Conservation (phyloP, 2,329 filamentous ascomycete genomes). For the Stenocarpella maydis region DNA sequence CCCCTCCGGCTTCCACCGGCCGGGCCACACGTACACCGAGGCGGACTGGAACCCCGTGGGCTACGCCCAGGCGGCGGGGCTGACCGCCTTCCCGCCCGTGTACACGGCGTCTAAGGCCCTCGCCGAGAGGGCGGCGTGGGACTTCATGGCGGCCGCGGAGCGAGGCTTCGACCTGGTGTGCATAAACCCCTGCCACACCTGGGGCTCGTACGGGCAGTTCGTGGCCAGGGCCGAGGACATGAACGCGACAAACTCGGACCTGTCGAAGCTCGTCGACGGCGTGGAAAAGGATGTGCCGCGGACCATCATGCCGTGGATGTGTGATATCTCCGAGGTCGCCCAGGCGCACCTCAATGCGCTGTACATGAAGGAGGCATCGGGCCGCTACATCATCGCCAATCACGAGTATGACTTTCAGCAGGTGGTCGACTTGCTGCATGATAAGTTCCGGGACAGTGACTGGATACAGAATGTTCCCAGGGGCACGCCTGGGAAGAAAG, state of each 20-base stretch:
- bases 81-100: background rate
- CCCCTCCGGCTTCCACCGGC: background rate
- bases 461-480: background rate
- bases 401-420: conserved; percentile 1
- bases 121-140: background rate
- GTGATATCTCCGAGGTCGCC: background rate
- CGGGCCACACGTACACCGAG: background rate
- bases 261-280: background rate
- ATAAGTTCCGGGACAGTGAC: background rate
- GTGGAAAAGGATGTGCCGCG: background rate
- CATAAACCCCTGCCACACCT: background rate
- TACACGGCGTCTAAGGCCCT: background rate
- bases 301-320: conserved; percentile 4
- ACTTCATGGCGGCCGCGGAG: background rate
- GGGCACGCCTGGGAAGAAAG: background rate
- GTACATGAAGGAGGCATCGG: conserved; percentile 1
- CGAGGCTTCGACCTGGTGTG: background rate
- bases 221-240: background rate
- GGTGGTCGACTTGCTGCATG: background rate
- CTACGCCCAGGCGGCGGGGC: background rate
- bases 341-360: background rate
- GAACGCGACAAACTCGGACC: conserved; percentile 5
- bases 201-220: background rate
- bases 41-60: background rate
- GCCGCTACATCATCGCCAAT: background rate